These are phyloP conservation scores for Penicillium crystallinum DNA, from an alignment of 495 filamentous ascomycete genomes.

Conservation along the genomic window DNA sequence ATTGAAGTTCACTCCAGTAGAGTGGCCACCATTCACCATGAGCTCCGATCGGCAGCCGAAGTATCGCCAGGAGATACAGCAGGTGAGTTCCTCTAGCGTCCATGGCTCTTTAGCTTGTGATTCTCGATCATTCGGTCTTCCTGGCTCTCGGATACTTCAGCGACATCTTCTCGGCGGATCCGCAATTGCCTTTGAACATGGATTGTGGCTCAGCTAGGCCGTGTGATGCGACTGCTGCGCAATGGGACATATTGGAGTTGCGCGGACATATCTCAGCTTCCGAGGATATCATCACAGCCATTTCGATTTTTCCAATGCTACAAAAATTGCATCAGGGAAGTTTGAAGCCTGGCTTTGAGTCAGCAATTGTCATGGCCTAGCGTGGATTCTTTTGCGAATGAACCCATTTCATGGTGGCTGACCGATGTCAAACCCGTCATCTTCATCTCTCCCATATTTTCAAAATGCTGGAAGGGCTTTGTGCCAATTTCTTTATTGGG, in stretches of 20 bases:
- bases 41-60: constrained; percentile 60
- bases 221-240: neutral
- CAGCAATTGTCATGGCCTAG: neutral
- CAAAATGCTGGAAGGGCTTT: neutral
- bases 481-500: too few relatives aligned
- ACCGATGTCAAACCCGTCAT: neutral
- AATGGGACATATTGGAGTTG: neutral
- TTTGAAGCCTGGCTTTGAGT: neutral
- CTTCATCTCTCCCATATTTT: neutral
- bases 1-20: neutral
- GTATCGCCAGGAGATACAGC: constrained; percentile 92
- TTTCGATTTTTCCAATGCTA: neutral
- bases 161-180: neutral
- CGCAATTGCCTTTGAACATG: neutral
- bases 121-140: neutral
- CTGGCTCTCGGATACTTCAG: neutral
- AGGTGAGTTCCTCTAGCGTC: constrained; percentile 49
- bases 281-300: neutral
- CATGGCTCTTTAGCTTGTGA: neutral
- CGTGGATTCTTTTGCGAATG: neutral
- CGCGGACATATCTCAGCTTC: neutral
- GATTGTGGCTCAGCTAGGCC: neutral
- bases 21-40: constrained; percentile 12
- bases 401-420: neutral
- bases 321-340: neutral